phyloP scores from a whole-genome alignment of 192 early-diverging fungal species.

The Coemansia sp. region DNA sequence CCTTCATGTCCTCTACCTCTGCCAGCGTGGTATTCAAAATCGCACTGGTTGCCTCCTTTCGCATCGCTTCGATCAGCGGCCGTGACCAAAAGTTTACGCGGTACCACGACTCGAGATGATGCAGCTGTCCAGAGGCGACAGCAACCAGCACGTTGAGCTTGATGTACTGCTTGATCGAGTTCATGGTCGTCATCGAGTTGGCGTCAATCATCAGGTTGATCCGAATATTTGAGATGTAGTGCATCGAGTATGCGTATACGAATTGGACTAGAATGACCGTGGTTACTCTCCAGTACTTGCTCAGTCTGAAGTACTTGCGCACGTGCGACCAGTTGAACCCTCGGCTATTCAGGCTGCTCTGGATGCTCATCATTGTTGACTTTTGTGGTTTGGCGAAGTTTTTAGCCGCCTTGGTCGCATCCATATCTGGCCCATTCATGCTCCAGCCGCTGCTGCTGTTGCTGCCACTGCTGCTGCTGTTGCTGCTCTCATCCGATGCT shows the following conservation, averaged over 20 bases:
- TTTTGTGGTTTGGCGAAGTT: no score
- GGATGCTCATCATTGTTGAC: no score
- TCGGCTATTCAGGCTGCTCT: not conserved
- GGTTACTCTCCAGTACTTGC: constrained; percentile 18
- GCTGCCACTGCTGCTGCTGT: no score
- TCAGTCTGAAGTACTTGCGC: not conserved
- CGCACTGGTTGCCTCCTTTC: not conserved
- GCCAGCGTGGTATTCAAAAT: constrained; percentile 13
- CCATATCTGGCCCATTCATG: not conserved
- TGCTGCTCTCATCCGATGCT: not conserved
- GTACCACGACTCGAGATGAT: not conserved
- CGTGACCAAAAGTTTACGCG: constrained; percentile 8
- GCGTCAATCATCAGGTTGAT: constrained; percentile 25
- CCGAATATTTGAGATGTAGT: constrained; percentile 22
- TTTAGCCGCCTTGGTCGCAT: no score
- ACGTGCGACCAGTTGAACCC: constrained; percentile 7
- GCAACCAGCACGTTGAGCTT: constrained; percentile 15
- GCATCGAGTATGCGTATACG: constrained; percentile 8
- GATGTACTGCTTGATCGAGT: constrained; percentile 25
- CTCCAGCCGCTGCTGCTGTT: constrained; percentile 12
- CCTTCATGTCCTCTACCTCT: constrained; percentile 11
- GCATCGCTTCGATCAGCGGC: not conserved
- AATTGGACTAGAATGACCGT: constrained; percentile 7
- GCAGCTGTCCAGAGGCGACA: constrained; percentile 14
- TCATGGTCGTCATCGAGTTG: constrained; percentile 21